These are phyloP conservation scores for Byssothecium circinans DNA, from an alignment of 2,329 filamentous ascomycete genomes.

Conservation along the genomic window DNA sequence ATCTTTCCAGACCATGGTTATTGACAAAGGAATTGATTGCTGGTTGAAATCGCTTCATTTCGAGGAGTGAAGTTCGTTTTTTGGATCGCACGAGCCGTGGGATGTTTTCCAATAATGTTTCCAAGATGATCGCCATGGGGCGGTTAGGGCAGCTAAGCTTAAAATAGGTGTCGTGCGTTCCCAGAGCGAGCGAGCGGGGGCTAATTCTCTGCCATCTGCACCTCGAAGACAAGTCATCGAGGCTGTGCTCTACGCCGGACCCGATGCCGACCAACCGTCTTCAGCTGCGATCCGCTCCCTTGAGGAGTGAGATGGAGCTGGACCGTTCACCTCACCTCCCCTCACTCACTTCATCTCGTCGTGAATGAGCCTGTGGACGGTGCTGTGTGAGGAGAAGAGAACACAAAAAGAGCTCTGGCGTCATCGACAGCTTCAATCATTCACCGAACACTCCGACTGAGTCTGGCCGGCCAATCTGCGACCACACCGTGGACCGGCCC, in stretches of 20 bases:
- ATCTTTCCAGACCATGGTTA: no score
- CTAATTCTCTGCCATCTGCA: no score
- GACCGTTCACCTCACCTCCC: neutral
- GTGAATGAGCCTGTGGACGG: neutral
- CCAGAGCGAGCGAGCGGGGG: neutral
- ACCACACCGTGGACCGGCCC: conserved; percentile 4
- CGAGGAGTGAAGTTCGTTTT: no score
- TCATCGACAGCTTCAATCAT: neutral
- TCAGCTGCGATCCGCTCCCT: neutral
- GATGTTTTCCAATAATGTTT: neutral
- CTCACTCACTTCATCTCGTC: neutral
- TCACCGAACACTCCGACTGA: neutral
- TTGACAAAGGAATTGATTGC: no score
- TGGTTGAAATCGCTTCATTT: no score
- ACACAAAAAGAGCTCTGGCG: neutral
- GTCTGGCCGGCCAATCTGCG: neutral
- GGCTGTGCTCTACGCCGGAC: neutral
- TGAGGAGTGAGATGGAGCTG: neutral
- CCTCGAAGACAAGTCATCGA: no score
- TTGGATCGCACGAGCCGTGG: neutral
- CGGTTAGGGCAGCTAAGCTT: neutral
- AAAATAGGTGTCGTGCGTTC: neutral
- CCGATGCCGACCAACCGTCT: neutral
- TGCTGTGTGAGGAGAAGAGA: neutral
- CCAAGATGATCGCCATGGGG: neutral